phyloP scores from a whole-genome alignment of 1,284 basidiomycete genomes.

The Anthracocystis walkeri region DNA sequence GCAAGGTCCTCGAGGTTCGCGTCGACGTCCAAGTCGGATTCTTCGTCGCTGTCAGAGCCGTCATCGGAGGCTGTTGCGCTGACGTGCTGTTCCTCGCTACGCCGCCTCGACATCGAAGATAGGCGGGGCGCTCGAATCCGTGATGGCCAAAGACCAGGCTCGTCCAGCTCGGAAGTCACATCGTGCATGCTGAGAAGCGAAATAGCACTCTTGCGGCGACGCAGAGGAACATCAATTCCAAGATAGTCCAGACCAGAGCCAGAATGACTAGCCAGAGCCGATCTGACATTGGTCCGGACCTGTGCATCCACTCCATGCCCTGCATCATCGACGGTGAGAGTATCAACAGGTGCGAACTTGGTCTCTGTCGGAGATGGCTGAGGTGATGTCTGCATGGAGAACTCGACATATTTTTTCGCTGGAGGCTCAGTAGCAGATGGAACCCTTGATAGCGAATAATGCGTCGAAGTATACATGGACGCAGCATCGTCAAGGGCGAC shows the following conservation, averaged over 20 bases:
- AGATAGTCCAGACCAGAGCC: conserved; percentile 69
- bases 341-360: conserved; percentile 72
- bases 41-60: conserved; percentile 28
- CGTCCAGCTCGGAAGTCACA: conserved; percentile 25
- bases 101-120: conserved; percentile 15
- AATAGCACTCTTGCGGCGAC: conserved; percentile 20
- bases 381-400: conserved; percentile 59
- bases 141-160: conserved; percentile 40
- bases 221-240: conserved; percentile 69
- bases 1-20: conserved; percentile 44
- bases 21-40: conserved; percentile 52
- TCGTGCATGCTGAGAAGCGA: conserved; percentile 23
- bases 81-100: conserved; percentile 3
- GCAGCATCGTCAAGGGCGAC: conserved; percentile 14
- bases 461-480: conserved; percentile 1
- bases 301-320: conserved; percentile 58
- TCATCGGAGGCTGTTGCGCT: not conserved
- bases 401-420: conserved; percentile 46
- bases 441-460: conserved; percentile 11
- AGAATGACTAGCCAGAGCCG: no score
- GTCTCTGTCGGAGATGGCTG: conserved; percentile 83
- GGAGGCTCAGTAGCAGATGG: conserved; percentile 5
- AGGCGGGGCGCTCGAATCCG: conserved; percentile 44
- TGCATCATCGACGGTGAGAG: conserved; percentile 19
- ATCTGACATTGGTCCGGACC: conserved; percentile 69